These are phyloP conservation scores for Gleditsia sinensis DNA, from an alignment of 306 rosid species.

Conservation along the genomic window DNA sequence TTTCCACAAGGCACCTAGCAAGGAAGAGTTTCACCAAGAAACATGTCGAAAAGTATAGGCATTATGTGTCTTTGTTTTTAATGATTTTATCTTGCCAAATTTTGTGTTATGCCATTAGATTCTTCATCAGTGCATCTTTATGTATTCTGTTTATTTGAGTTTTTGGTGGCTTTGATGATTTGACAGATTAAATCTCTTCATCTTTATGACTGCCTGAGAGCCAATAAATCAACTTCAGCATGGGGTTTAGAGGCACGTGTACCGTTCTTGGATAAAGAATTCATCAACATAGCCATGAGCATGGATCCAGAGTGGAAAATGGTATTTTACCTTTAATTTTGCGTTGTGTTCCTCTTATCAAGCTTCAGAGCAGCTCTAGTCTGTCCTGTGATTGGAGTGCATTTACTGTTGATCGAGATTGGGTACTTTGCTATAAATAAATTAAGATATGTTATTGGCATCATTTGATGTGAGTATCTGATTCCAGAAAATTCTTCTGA, in stretches of 20 bases:
- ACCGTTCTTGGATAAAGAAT: constrained; percentile 91
- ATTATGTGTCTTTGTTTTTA: not conserved
- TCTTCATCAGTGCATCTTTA: not conserved
- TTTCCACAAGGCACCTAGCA: constrained; percentile 97
- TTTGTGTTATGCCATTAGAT: not conserved
- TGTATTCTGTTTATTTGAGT: constrained; percentile 25
- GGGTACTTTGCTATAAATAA: constrained; percentile 17
- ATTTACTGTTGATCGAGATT: constrained; percentile 7
- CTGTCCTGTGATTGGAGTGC: constrained; percentile 29
- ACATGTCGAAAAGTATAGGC: constrained; percentile 79
- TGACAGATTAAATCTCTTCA: constrained; percentile 89
- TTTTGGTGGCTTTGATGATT: constrained; percentile 29
- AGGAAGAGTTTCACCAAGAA: constrained; percentile 90
- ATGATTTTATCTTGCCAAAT: constrained; percentile 1
- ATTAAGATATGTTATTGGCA: not conserved
- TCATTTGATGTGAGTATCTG: not conserved
- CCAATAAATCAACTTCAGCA: constrained; percentile 95
- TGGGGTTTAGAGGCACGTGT: constrained; percentile 99
- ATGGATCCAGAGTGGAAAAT: constrained; percentile 96
- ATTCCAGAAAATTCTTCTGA: not conserved
- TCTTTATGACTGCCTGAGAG: constrained; percentile 96
- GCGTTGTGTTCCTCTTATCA: constrained; percentile 20
- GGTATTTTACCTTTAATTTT: constrained; percentile 49
- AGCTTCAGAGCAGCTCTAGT: not conserved
- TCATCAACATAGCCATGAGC: constrained; percentile 71